phyloP scores from a whole-genome alignment of 2,329 filamentous ascomycete genomes.

The Alternaria alternata region DNA sequence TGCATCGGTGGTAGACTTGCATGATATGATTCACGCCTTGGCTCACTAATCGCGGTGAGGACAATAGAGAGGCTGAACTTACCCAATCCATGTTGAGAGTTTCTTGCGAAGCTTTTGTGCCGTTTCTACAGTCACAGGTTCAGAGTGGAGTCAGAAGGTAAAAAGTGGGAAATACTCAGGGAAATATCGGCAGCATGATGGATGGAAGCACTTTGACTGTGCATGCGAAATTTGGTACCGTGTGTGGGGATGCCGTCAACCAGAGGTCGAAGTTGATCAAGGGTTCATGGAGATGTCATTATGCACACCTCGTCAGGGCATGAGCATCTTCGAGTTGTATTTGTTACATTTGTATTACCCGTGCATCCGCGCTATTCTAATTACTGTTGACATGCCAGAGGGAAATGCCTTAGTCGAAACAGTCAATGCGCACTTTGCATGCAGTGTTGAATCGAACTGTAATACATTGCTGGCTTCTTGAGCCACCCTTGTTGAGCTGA shows the following conservation, averaged over 20 bases:
- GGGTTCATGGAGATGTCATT: conserved; percentile 6
- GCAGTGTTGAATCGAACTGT: no score
- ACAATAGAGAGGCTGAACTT: not conserved
- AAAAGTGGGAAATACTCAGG: not conserved
- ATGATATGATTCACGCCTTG: not conserved
- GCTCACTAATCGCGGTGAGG: not conserved
- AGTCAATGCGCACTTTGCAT: not conserved
- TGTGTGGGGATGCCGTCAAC: not conserved
- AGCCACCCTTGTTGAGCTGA: no score
- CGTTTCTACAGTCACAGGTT: not conserved
- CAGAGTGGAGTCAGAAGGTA: not conserved
- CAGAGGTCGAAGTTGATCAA: not conserved
- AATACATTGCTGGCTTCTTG: no score
- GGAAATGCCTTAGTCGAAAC: no score
- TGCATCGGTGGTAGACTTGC: not conserved
- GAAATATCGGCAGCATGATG: not conserved
- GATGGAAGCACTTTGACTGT: not conserved
- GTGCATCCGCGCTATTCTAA: not conserved
- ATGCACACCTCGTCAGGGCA: not conserved
- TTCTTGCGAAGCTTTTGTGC: not conserved
- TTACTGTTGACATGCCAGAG: no score
- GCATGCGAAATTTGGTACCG: not conserved
- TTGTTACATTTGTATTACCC: not conserved
- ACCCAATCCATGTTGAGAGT: not conserved
- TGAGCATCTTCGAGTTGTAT: not conserved